Evolutionary conservation across 306 rosid genomes (phyloP).

Genomic region (Quercus rubra): DNA sequence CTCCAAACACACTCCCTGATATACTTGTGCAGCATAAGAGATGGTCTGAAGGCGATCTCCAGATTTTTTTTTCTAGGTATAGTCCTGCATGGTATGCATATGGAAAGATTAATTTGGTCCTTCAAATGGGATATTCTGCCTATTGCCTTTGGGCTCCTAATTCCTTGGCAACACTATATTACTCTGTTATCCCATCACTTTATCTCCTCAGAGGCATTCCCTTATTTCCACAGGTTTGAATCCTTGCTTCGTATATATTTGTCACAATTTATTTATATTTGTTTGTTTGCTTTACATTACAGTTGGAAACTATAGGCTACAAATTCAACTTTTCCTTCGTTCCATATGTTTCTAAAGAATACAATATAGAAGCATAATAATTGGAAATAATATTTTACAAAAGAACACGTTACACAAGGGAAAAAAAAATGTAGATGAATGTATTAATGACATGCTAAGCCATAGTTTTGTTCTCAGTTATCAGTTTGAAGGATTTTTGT

Average conservation of each 20-base stretch:
- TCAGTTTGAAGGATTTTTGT: too few species aligned
- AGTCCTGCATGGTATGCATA: slow-evolving; percentile 56
- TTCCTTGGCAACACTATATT: slow-evolving; percentile 47
- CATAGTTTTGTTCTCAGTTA: too few species aligned
- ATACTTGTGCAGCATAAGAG: slow-evolving; percentile 73
- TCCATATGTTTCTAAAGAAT: too few species aligned
- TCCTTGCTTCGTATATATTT: not conserved
- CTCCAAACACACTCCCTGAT: slow-evolving; percentile 50
- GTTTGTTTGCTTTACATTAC: too few species aligned
- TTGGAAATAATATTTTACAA: too few species aligned
- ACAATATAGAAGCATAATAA: too few species aligned
- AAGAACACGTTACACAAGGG: too few species aligned
- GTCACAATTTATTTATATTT: too few species aligned
- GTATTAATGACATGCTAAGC: too few species aligned
- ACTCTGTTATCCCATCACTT: slow-evolving; percentile 65
- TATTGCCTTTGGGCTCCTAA: slow-evolving; percentile 62
- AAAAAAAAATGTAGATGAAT: too few species aligned
- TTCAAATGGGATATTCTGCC: slow-evolving; percentile 50
- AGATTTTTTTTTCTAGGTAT: slow-evolving; percentile 50
- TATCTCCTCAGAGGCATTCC: slow-evolving; percentile 59
- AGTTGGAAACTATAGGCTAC: too few species aligned
- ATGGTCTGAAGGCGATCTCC: slow-evolving; percentile 82
- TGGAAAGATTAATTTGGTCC: slow-evolving; percentile 58
- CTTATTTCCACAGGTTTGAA: slow-evolving; percentile 65
- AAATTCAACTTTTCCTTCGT: too few species aligned